Conservation (phyloP, 768 basidiomycete species). For the Candolleomyces aberdarensis region DNA sequence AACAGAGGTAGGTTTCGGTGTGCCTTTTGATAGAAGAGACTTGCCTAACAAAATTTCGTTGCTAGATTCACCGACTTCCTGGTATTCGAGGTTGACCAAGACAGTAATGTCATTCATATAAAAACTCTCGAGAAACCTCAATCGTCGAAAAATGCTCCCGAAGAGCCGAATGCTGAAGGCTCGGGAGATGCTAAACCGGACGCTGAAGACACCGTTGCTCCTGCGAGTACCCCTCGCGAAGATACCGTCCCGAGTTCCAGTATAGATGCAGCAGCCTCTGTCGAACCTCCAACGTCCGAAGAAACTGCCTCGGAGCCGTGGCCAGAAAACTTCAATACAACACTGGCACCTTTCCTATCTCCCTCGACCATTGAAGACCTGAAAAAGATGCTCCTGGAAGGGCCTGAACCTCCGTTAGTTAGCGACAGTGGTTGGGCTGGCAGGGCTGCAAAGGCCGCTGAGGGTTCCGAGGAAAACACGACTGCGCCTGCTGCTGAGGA, state of each 20-base stretch:
- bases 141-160: slow-evolving; percentile 42
- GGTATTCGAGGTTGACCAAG: slow-evolving; percentile 86
- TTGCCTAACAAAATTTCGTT: not conserved
- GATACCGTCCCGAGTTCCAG: not conserved
- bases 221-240: not conserved
- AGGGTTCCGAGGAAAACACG: slow-evolving; percentile 11
- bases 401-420: slow-evolving; percentile 70
- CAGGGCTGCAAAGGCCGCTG: slow-evolving; percentile 35
- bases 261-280: slow-evolving; percentile 1
- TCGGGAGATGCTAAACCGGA: slow-evolving; percentile 17
- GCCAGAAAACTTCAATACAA: slow-evolving; percentile 57
- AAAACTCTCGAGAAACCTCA: slow-evolving; percentile 75
- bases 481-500: slow-evolving; percentile 6
- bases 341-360: slow-evolving; percentile 63
- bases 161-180: slow-evolving; percentile 7
- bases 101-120: slow-evolving; percentile 76
- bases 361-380: slow-evolving; percentile 56
- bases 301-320: slow-evolving; percentile 44
- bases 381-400: slow-evolving; percentile 76
- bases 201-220: slow-evolving; percentile 16
- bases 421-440: slow-evolving; percentile 76
- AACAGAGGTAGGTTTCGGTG: slow-evolving; percentile 70
- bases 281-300: slow-evolving; percentile 9
- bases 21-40: not conserved
- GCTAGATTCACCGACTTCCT: slow-evolving; percentile 94